phyloP scores from a whole-genome alignment of 108 stramenopile genomes.

The Tribonema minus region DNA sequence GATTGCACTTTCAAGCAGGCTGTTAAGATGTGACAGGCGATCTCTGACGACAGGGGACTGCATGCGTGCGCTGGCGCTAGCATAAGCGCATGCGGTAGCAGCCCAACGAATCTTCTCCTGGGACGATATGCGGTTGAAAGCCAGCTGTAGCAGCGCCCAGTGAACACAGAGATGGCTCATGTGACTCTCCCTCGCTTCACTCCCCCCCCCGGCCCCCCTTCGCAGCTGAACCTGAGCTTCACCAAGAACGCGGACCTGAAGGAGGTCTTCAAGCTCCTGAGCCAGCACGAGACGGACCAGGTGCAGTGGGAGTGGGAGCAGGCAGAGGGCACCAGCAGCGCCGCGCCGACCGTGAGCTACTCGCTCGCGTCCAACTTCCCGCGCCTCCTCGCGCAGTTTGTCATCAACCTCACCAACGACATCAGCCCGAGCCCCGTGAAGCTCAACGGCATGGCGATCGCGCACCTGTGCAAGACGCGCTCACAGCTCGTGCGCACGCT shows the following conservation, averaged over 20 bases:
- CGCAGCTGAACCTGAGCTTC: conserved; percentile 45
- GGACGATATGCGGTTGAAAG: too few relatives aligned
- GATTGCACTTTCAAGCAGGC: too few relatives aligned
- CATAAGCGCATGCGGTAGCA: too few relatives aligned
- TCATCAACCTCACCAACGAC: conserved; percentile 50
- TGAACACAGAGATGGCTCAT: too few relatives aligned
- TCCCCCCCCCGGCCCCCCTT: too few relatives aligned
- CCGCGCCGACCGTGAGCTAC: neutral
- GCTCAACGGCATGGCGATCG: conserved; percentile 71
- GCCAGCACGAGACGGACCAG: conserved; percentile 21
- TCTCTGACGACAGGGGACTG: too few relatives aligned
- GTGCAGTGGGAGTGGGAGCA: conserved; percentile 38
- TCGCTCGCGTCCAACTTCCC: conserved; percentile 12
- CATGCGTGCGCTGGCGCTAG: too few relatives aligned
- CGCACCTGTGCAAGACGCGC: conserved; percentile 47
- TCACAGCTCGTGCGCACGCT: conserved; percentile 62
- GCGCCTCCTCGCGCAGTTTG: conserved; percentile 42
- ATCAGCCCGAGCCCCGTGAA: conserved; percentile 79
- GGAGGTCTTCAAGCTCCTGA: conserved; percentile 9
- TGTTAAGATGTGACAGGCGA: too few relatives aligned
- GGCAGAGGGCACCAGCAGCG: neutral
- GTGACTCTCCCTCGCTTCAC: too few relatives aligned
- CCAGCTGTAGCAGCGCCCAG: too few relatives aligned
- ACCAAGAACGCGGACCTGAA: conserved; percentile 48
- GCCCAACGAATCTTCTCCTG: too few relatives aligned